Evolutionary conservation across 106 monocot genomes (phyloP).

Genomic region (Gastrodia elata): DNA sequence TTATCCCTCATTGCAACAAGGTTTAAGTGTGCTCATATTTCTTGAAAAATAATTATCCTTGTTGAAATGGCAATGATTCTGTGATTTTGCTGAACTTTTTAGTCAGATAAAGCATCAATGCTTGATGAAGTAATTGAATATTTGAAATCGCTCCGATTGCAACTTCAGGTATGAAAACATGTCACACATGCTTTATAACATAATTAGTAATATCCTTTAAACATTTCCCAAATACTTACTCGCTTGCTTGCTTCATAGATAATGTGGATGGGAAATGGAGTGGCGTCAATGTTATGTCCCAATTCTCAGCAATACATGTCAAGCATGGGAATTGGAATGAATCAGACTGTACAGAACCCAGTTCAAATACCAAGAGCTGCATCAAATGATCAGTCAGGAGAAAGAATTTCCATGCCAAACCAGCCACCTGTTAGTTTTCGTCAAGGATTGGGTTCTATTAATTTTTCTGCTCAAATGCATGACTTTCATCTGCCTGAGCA

Average conservation of each 20-base stretch:
- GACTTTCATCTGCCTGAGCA: constrained; percentile 29
- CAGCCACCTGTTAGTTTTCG: constrained; percentile 10
- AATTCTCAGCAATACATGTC: constrained; percentile 32
- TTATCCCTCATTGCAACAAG: constrained; percentile 73
- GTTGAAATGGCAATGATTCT: neutral
- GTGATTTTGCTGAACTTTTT: constrained; percentile 7
- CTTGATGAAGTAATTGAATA: constrained; percentile 84
- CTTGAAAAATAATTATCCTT: neutral
- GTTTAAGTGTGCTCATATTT: constrained; percentile 13
- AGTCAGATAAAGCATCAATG: constrained; percentile 88
- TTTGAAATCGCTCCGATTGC: constrained; percentile 68
- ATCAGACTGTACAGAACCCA: constrained; percentile 18
- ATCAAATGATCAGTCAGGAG: constrained; percentile 16
- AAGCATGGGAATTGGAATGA: constrained; percentile 12
- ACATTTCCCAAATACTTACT: neutral
- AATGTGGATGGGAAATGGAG: constrained; percentile 63
- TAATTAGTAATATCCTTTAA: neutral
- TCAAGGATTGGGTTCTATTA: constrained; percentile 14
- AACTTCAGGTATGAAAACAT: constrained; percentile 62
- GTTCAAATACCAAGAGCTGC: constrained; percentile 26
- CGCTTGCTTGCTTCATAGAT: constrained; percentile 18
- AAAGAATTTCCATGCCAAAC: constrained; percentile 10
- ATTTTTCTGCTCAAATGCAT: constrained; percentile 37
- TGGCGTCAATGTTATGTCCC: constrained; percentile 48
- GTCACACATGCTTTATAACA: neutral